Evolutionary conservation across 78 protist genomes (phyloP), one percentile per base, ranked within the genome.

Genomic region (Guillardia theta): DNA sequence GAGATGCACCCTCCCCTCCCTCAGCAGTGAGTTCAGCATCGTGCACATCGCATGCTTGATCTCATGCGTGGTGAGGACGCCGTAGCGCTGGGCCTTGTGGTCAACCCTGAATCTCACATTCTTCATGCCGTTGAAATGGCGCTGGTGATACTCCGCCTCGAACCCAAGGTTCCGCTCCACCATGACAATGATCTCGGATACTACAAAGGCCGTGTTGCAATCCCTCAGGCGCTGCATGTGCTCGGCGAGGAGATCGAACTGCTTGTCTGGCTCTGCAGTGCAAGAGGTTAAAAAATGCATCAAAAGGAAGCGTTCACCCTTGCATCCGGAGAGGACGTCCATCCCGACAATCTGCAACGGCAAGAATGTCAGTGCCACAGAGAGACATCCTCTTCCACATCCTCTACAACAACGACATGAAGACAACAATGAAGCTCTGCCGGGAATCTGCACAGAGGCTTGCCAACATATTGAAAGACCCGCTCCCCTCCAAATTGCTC

Each of bases 91-190:
- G 19, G 90, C 90, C 50, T 37, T n/a, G 9, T 2, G 47, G 48
- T 78, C 90, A 30, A 37, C 30, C 37, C 48, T 24, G 48, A 43
- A 43, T 36, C 24, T 18, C 53, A 8, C 8, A 50, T 43, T 3
- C 9, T 0, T 1, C 33, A 78, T 18, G 48, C 24, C 44, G 1
- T 43, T 27, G 45, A 78, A 50, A 2, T 45, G 53, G 44, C 90
- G 90, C 4, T 78, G n/a, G 48, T 43, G 48, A 30, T 78, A 50
- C 48, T 78, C 90, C 53, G 90, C 90, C 90, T 78, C 90, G 48
- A 78, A 78, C 37, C 90, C 90, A 36, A 78, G 90, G 48, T 78
- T 78, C 43, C 90, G 90, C 90, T 78, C 90, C 43, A 37, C 45
- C 41, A n/a, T n/a, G 47, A 78, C 44, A 22, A 24, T 8, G 45